Conservation (phyloP, 2,329 filamentous ascomycete species). For the Pseudonectria buxi region DNA sequence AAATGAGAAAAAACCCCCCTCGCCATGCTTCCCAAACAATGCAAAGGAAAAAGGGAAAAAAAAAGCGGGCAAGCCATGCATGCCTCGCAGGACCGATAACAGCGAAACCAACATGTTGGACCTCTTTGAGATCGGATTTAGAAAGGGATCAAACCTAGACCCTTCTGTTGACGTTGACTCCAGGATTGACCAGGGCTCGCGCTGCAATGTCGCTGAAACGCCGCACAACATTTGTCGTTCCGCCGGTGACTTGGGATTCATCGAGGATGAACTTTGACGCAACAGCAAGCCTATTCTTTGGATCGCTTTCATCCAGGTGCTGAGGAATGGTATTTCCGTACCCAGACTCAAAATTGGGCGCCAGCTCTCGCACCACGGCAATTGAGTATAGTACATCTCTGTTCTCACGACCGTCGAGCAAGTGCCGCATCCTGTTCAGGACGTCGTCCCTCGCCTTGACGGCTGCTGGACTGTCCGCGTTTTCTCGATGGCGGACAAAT, state of each 20-base stretch:
- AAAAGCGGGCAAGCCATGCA: no score
- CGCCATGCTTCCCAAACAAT: constrained; percentile 30
- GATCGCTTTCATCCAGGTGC: constrained; percentile 59
- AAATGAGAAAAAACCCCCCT: constrained; percentile 16
- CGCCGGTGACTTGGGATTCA: constrained; percentile 55
- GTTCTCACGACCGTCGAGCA: constrained; percentile 77
- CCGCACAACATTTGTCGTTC: constrained; percentile 67
- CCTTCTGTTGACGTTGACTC: constrained; percentile 37
- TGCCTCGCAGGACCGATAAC: no score
- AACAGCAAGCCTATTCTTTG: constrained; percentile 59
- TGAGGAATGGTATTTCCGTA: constrained; percentile 50
- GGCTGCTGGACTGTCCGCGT: constrained; percentile 37
- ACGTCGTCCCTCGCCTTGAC: constrained; percentile 56
- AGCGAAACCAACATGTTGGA: no score
- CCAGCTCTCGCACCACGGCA: constrained; percentile 69
- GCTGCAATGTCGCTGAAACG: constrained; percentile 62
- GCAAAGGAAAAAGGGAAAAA: constrained; percentile 8
- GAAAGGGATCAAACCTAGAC: constrained; percentile 6
- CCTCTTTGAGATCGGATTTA: neutral
- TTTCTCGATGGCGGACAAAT: constrained; percentile 53
- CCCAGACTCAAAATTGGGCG: constrained; percentile 55
- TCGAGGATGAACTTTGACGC: constrained; percentile 64
- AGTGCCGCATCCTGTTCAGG: constrained; percentile 57
- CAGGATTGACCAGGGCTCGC: constrained; percentile 51
- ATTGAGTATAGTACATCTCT: constrained; percentile 88